Base-by-base conservation (phyloP, 495 filamentous ascomycete species). In the Barbatosphaeria neglecta region DNA sequence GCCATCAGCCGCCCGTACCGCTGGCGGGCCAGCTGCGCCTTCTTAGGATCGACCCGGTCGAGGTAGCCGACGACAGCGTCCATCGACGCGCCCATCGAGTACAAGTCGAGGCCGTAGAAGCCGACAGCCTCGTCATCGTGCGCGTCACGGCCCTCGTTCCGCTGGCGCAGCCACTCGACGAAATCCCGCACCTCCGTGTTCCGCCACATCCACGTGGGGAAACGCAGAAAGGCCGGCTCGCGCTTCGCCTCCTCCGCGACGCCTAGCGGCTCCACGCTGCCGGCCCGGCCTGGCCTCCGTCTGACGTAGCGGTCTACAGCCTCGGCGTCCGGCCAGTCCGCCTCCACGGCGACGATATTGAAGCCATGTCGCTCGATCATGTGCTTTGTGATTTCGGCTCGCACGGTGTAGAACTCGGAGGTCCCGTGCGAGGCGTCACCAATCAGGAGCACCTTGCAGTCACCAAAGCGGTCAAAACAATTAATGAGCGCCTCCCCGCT, bases 201-300 rank as follows among this genome's bases (percentile, higher is more conserved):
- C 10, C 74, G 65, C 77, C 77, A 81, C 76, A 80, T 80, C 76
- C 76, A 81, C 4, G 72, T 76, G 19, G 77, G 76, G 37, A 80
- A 81, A 16, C 74, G 58, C 42, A 68, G 57, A 53, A 81, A 80
- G 13, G 50, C 48, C 9, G 67, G 64, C 33, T 70, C 65, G 8
- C 62, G 47, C 5, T 58, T 60, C 2, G 56, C 52, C 3, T 54
- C 41, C 15, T 42, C 47, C 17, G 47, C 38, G 38, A 35, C 49
- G 10, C 17, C 41, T 22, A 11, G 38, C 9, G 44, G 24, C 17
- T 44, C 50, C 10, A 69, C 60, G 10, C 50, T 53, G 2, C 63
- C 63, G 22, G 60, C 53, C 1, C 58, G 45, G 1, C 55, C 4
- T 56, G 41, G 24, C 43, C 73, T 63, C 31, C 65, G 59, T 8